Conservation (phyloP, 1,139 yeast genomes). For the Geotrichum candidum region DNA sequence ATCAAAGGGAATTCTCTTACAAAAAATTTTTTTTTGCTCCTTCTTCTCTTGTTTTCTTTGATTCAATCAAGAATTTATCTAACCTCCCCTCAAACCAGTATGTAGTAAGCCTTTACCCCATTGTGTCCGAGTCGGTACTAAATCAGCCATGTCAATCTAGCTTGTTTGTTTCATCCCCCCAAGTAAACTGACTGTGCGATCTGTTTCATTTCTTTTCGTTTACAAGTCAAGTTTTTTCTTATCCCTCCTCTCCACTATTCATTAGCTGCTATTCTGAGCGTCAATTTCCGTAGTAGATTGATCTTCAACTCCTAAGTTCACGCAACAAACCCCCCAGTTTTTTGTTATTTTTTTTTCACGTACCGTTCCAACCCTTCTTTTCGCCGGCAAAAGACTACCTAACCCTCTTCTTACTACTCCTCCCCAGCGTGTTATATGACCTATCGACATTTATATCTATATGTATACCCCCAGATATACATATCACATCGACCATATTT, state of each 20-base stretch:
- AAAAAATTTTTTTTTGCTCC: not conserved
- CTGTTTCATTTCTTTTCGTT: conserved; percentile 16
- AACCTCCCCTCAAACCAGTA: not conserved
- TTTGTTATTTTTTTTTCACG: not conserved
- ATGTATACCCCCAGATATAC: conserved; percentile 17
- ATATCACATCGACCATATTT: conserved; percentile 16
- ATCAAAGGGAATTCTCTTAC: not conserved
- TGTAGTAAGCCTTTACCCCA: not conserved
- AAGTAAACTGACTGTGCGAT: conserved; percentile 11
- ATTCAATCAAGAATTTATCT: not conserved
- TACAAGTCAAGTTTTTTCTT: conserved; percentile 5
- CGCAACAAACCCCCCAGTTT: not conserved
- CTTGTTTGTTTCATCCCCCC: not conserved
- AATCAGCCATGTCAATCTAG: not conserved
- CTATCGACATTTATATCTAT: conserved; percentile 13
- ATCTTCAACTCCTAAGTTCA: conserved; percentile 6
- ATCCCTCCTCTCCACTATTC: not conserved
- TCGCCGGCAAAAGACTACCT: not conserved
- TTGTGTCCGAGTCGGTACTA: not conserved
- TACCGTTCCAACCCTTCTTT: not conserved
- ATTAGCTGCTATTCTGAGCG: conserved; percentile 4
- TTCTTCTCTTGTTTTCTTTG: not conserved
- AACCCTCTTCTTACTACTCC: not conserved
- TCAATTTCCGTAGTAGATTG: conserved; percentile 4
- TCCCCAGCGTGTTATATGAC: conserved; percentile 12